These are phyloP conservation scores for Backusella mclennaniae DNA, from an alignment of 192 early-diverging fungal species.

Conservation along the genomic window DNA sequence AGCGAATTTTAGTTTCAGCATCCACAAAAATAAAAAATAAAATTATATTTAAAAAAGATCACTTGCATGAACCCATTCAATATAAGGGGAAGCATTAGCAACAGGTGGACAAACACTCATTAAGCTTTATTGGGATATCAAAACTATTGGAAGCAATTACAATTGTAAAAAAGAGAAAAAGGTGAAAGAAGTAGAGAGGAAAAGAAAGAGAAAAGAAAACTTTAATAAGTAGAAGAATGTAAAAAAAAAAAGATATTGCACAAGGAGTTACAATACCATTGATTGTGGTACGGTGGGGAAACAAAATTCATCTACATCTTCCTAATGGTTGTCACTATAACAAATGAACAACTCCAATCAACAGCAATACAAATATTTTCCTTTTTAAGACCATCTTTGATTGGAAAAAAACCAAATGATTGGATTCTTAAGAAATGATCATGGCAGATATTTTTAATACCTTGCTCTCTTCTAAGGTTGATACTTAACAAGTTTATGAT, in stretches of 20 bases:
- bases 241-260: background rate
- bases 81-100: background rate
- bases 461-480: background rate
- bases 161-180: background rate
- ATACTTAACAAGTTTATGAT: background rate
- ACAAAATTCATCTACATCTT: slow-evolving; percentile 2
- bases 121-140: background rate
- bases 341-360: background rate
- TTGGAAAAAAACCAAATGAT: background rate
- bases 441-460: slow-evolving; percentile 2
- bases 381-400: background rate
- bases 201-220: background rate
- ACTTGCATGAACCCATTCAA: slow-evolving; percentile 19
- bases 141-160: background rate
- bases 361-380: background rate
- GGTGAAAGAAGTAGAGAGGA: background rate
- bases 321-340: slow-evolving; percentile 3
- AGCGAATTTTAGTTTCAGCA: slow-evolving; percentile 4
- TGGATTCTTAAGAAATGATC: background rate
- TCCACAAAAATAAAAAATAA: slow-evolving; percentile 6
- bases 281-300: background rate
- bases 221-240: background rate
- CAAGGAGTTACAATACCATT: slow-evolving; percentile 1
- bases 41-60: background rate
- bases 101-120: background rate